Percentiles rank a stretch among this genome's conserved stretches.
Conservation (phyloP, 176 grass and related monocot genomes). For the Oryza australiensis region DNA sequence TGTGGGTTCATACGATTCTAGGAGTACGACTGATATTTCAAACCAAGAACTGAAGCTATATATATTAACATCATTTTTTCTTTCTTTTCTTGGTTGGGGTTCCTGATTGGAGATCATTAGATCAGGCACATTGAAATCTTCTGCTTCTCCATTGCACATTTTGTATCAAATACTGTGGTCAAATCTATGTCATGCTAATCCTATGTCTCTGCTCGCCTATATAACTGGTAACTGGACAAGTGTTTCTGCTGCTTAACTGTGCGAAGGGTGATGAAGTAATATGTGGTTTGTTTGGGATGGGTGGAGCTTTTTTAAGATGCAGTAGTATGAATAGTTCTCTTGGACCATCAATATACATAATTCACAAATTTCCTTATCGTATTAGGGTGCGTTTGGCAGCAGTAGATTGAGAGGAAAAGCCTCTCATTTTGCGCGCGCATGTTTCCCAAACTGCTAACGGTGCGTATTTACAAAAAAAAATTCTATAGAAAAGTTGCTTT, state of each 20-base stretch:
- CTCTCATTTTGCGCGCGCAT: too few relatives aligned
- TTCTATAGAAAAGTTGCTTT: too few relatives aligned
- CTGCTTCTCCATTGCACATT: background rate
- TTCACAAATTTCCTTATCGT: background rate
- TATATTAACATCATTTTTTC: background rate
- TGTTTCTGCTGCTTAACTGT: background rate
- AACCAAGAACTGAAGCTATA: background rate
- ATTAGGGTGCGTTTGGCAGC: too few relatives aligned
- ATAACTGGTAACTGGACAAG: conserved; percentile 1
- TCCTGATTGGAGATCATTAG: background rate
- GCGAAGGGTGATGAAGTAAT: background rate
- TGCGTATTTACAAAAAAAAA: too few relatives aligned
- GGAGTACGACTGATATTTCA: background rate
- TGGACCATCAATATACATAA: background rate
- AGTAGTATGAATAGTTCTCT: background rate
- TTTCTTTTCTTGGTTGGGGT: background rate
- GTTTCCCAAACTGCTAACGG: too few relatives aligned
- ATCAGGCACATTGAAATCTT: background rate
- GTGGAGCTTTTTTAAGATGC: background rate
- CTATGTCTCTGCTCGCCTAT: background rate
- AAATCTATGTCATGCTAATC: background rate
- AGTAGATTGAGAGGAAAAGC: too few relatives aligned
- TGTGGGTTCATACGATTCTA: conserved; percentile 3
- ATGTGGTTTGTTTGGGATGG: background rate
- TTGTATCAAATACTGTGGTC: background rate